Evolutionary conservation across 2,329 filamentous ascomycete genomes (phyloP).

Genomic region (Achaetomium macrosporum): DNA sequence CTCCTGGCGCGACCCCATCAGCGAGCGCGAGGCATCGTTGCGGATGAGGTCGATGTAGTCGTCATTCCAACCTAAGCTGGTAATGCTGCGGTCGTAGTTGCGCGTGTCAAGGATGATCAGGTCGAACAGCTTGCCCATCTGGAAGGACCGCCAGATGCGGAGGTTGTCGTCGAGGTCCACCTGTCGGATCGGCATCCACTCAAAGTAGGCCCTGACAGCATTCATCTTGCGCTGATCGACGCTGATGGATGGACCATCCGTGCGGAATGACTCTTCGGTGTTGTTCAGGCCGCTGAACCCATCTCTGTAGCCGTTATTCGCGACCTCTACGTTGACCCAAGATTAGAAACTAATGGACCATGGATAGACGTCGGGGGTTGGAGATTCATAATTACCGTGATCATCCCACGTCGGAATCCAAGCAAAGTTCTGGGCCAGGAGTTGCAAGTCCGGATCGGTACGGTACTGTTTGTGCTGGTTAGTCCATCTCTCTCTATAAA

Average conservation of each 20-base stretch:
- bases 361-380: too few species aligned
- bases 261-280: conserved; percentile 59
- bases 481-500: not conserved
- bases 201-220: conserved; percentile 64
- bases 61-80: conserved; percentile 46
- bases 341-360: not conserved
- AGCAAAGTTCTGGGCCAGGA: conserved; percentile 49
- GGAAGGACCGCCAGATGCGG: conserved; percentile 63
- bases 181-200: conserved; percentile 40
- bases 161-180: conserved; percentile 63
- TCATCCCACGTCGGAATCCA: conserved; percentile 63
- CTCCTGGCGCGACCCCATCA: conserved; percentile 70
- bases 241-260: conserved; percentile 47
- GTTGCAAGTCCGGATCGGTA: conserved; percentile 51
- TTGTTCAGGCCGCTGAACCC: conserved; percentile 58
- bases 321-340: conserved; percentile 18
- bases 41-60: conserved; percentile 58
- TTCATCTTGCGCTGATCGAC: conserved; percentile 72
- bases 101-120: conserved; percentile 64
- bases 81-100: conserved; percentile 62
- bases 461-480: conserved; percentile 43
- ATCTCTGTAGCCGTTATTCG: conserved; percentile 61
- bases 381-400: conserved; percentile 30
- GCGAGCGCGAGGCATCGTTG: conserved; percentile 59
- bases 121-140: conserved; percentile 59